A percentile compares a stretch with the other conserved stretches of the same genome.
phyloP scores from a whole-genome alignment of 176 grass and related monocot species.

The Pontederia paniculata region DNA sequence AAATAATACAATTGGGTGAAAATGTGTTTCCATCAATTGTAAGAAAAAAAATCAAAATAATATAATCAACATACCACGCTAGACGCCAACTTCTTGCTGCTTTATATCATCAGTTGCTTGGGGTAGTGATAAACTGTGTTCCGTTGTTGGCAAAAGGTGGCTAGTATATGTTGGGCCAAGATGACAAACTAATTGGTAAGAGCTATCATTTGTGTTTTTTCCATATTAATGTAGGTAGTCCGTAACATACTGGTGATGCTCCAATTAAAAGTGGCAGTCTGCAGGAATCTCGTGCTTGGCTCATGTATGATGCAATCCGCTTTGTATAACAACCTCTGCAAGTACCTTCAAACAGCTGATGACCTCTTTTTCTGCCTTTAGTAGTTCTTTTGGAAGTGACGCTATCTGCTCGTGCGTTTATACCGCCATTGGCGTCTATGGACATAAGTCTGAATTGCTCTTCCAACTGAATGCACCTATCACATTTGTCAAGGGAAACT shows the following conservation, averaged over 20 bases:
- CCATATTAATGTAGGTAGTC: slow-evolving; percentile 55
- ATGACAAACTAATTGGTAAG: no score
- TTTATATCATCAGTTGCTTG: no score
- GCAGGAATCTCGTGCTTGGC: slow-evolving; percentile 64
- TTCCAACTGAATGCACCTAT: slow-evolving; percentile 25
- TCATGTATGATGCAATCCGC: slow-evolving; percentile 49
- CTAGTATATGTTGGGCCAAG: no score
- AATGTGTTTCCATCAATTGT: no score
- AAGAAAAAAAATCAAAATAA: no score
- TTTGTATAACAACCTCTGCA: slow-evolving; percentile 28
- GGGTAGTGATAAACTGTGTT: no score
- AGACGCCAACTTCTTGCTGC: no score
- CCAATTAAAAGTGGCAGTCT: slow-evolving; percentile 51
- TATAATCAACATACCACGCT: no score
- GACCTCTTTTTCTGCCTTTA: slow-evolving; percentile 18
- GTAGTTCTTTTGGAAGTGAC: slow-evolving; percentile 6
- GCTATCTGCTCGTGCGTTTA: not conserved
- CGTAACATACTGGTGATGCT: slow-evolving; percentile 84
- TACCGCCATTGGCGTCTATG: slow-evolving; percentile 22
- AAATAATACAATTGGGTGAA: no score
- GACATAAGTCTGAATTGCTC: slow-evolving; percentile 34
- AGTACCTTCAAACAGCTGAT: slow-evolving; percentile 9
- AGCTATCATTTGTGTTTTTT: slow-evolving; percentile 21
- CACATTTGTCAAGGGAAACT: slow-evolving; percentile 18
- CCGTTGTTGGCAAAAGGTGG: no score